phyloP scores from a whole-genome alignment of 164 flowering plant species.

The Paratinospora sagittata region DNA sequence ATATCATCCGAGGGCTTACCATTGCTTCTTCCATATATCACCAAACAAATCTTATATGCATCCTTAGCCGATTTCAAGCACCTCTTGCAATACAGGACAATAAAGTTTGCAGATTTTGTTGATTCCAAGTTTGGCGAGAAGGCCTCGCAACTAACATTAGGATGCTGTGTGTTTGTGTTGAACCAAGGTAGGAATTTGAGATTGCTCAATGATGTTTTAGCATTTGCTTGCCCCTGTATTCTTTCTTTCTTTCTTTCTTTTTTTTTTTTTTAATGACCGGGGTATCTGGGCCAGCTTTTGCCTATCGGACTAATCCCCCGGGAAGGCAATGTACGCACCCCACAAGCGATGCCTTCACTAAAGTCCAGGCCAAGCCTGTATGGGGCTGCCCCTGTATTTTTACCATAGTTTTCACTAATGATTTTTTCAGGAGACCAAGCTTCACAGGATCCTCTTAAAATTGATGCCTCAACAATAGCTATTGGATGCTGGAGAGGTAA shows the following conservation, averaged over 20 bases:
- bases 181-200: slow-evolving; percentile 39
- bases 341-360: too few relatives aligned
- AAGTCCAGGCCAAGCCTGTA: too few relatives aligned
- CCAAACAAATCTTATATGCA: slow-evolving; percentile 66
- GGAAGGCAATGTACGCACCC: too few relatives aligned
- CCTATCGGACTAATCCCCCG: too few relatives aligned
- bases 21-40: slow-evolving; percentile 79
- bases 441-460: slow-evolving; percentile 24
- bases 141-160: slow-evolving; percentile 57
- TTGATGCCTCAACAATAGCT: slow-evolving; percentile 62
- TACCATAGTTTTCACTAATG: background rate
- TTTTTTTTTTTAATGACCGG: too few relatives aligned
- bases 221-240: too few relatives aligned
- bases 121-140: slow-evolving; percentile 59
- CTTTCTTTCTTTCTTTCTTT: too few relatives aligned
- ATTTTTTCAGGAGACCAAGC: slow-evolving; percentile 32
- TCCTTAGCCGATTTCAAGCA: slow-evolving; percentile 70
- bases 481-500: slow-evolving; percentile 96
- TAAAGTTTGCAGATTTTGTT: slow-evolving; percentile 77
- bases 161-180: slow-evolving; percentile 75
- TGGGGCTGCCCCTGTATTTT: background rate
- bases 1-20: slow-evolving; percentile 98
- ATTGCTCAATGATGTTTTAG: background rate
- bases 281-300: too few relatives aligned
- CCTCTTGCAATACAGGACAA: slow-evolving; percentile 65